Percentiles rank a stretch among this genome's conserved stretches.
phyloP scores from a whole-genome alignment of 2,329 filamentous ascomycete species.

The Neocatenulostroma microsporum region DNA sequence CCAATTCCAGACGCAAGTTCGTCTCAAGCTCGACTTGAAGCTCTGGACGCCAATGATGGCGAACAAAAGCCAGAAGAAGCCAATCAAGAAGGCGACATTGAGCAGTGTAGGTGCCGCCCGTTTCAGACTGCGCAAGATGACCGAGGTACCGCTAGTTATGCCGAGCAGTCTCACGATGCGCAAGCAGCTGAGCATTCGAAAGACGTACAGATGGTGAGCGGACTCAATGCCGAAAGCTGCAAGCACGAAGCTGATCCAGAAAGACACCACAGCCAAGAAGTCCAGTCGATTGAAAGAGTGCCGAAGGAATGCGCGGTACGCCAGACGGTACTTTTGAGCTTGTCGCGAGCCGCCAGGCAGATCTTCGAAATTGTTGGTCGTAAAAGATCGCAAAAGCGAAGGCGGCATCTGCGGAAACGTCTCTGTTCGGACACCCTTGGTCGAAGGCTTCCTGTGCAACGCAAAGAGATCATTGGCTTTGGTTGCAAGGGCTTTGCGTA shows the following conservation, averaged over 20 bases:
- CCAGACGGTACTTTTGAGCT: slow-evolving; percentile 75
- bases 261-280: slow-evolving; percentile 88
- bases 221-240: slow-evolving; percentile 62
- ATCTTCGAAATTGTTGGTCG: slow-evolving; percentile 33
- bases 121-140: slow-evolving; percentile 90
- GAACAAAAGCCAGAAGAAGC: slow-evolving; percentile 97
- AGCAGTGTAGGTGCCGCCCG: slow-evolving; percentile 87
- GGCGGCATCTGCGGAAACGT: slow-evolving; percentile 23
- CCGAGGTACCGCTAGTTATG: slow-evolving; percentile 86
- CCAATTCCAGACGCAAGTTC: slow-evolving; percentile 46
- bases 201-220: slow-evolving; percentile 69
- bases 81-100: slow-evolving; percentile 86
- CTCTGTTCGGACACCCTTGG: slow-evolving; percentile 42
- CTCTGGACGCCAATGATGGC: slow-evolving; percentile 95
- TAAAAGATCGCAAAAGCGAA: slow-evolving; percentile 29
- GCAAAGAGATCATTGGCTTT: slow-evolving; percentile 74
- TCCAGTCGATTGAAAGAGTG: slow-evolving; percentile 95
- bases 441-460: slow-evolving; percentile 66
- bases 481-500: slow-evolving; percentile 64
- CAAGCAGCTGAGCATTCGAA: slow-evolving; percentile 92
- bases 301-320: slow-evolving; percentile 82
- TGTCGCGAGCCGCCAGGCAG: slow-evolving; percentile 58
- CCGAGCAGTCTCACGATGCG: slow-evolving; percentile 86
- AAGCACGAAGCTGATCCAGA: slow-evolving; percentile 82
- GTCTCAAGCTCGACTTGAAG: slow-evolving; percentile 54